phyloP scores from a whole-genome alignment of 2,329 filamentous ascomycete genomes.

The Cercospora canescens region DNA sequence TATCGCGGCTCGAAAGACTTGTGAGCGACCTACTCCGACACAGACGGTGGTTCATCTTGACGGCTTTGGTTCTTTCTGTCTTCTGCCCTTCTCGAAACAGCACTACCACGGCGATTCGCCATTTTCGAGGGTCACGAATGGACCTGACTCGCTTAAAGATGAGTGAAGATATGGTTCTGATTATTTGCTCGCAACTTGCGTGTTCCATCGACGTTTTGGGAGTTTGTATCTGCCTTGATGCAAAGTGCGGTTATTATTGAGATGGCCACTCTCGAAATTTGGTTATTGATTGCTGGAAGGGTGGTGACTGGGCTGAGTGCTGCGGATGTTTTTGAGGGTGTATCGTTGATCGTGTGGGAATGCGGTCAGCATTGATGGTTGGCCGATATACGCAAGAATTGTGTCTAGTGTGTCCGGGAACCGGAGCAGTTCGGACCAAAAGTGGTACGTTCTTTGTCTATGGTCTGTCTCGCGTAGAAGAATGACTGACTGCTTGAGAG shows the following conservation, averaged over 20 bases:
- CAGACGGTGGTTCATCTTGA: constrained; percentile 29
- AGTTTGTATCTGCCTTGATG: background rate
- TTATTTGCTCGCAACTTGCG: too few species aligned
- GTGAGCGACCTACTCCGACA: too few species aligned
- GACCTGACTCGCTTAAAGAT: constrained; percentile 47
- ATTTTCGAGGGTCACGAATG: constrained; percentile 51
- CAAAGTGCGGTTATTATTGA: too few species aligned
- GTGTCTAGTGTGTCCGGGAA: too few species aligned
- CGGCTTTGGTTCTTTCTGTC: constrained; percentile 39
- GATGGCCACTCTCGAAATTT: too few species aligned
- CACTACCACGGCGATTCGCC: constrained; percentile 51
- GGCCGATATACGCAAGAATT: too few species aligned
- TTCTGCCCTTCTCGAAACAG: constrained; percentile 42
- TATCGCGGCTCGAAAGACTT: too few species aligned
- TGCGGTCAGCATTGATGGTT: too few species aligned
- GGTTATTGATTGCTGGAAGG: too few species aligned
- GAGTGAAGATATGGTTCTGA: constrained; percentile 45
- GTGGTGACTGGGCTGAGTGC: too few species aligned
- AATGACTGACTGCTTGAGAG: constrained; percentile 42
- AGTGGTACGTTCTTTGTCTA: background rate
- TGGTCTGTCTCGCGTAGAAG: constrained; percentile 38
- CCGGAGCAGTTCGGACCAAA: background rate
- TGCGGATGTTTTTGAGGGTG: too few species aligned
- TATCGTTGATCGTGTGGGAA: too few species aligned
- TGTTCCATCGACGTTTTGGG: background rate